Conservation (phyloP, 441 rosid genomes). For the Populus hybrid region DNA sequence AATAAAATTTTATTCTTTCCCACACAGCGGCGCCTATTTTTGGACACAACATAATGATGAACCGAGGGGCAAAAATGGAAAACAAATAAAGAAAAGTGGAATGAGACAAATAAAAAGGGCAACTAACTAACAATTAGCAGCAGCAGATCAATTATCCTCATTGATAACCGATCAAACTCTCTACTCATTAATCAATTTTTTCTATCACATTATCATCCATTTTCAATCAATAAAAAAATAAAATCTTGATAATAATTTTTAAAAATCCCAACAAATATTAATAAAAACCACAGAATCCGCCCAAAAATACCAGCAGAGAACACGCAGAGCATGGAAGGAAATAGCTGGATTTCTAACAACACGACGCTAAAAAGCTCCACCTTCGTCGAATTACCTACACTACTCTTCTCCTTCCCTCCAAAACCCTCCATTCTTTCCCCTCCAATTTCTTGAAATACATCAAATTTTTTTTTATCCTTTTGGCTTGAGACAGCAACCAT, state of each 20-base stretch:
- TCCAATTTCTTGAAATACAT: not conserved
- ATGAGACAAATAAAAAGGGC: too few species aligned
- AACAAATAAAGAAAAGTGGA: too few species aligned
- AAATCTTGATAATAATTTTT: not conserved
- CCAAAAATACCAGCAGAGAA: constrained; percentile 5
- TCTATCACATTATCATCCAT: not conserved
- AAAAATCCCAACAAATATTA: not conserved
- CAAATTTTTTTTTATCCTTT: too few species aligned
- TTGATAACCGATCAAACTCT: too few species aligned
- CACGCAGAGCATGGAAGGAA: constrained; percentile 13
- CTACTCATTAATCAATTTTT: too few species aligned
- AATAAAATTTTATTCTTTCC: too few species aligned
- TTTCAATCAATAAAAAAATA: not conserved
- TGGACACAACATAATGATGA: too few species aligned
- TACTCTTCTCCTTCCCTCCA: not conserved
- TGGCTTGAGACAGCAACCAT: constrained; percentile 8
- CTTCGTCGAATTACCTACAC: not conserved
- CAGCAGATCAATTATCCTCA: too few species aligned
- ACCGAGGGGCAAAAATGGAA: too few species aligned
- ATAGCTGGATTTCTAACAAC: constrained; percentile 29
- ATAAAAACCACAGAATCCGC: constrained; percentile 13
- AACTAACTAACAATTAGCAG: too few species aligned
- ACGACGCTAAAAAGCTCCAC: constrained; percentile 15
- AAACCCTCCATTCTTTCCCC: not conserved
- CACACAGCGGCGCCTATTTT: too few species aligned